Evolutionary conservation across 2,329 filamentous ascomycete genomes (phyloP).

Genomic region (Diaporthe destruens): DNA sequence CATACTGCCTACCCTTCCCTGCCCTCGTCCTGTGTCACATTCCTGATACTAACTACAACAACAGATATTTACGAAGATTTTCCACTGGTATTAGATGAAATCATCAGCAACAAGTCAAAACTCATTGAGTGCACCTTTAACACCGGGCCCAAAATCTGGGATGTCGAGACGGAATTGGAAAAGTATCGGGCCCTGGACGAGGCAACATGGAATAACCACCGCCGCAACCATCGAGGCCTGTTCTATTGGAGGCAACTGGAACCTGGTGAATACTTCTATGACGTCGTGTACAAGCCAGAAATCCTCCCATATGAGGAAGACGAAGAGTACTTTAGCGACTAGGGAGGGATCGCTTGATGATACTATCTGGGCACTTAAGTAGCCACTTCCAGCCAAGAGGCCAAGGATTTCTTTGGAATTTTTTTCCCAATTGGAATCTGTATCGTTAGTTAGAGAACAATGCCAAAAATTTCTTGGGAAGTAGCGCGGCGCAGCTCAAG

Average conservation of each 20-base stretch:
- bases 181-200: not conserved
- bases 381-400: too few relatives aligned
- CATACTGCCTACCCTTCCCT: too few relatives aligned
- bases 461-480: too few relatives aligned
- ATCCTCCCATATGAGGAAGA: not conserved
- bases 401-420: too few relatives aligned
- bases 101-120: not conserved
- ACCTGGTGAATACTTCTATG: not conserved
- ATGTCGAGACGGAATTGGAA: not conserved
- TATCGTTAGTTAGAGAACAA: too few relatives aligned
- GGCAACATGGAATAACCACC: not conserved
- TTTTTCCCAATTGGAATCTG: too few relatives aligned
- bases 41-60: not conserved
- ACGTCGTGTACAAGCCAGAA: not conserved
- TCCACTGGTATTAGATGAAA: not conserved
- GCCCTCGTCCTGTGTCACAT: too few relatives aligned
- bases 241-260: not conserved
- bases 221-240: not conserved
- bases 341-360: not conserved
- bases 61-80: not conserved
- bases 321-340: slow-evolving; percentile 9
- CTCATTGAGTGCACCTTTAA: slow-evolving; percentile 3
- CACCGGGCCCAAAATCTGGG: not conserved
- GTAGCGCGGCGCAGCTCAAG: not conserved
- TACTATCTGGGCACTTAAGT: too few relatives aligned